These are phyloP conservation scores for Chalaropsis ovoidea DNA, from an alignment of 2,329 filamentous ascomycete genomes.

Conservation along the genomic window DNA sequence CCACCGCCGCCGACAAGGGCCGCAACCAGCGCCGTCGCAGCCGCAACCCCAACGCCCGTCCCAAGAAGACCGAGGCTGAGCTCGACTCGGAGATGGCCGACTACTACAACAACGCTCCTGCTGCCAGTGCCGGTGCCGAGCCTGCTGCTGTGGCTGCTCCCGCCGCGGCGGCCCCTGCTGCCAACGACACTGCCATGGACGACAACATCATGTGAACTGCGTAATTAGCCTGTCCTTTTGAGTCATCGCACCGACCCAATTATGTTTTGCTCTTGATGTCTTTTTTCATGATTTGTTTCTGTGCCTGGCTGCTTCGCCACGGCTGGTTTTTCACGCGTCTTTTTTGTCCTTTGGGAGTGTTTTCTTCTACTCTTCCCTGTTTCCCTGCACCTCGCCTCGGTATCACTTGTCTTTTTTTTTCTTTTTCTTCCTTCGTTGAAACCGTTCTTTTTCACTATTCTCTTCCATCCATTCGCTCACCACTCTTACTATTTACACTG, in stretches of 20 bases:
- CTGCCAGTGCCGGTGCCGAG: constrained; percentile 38
- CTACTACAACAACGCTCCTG: constrained; percentile 58
- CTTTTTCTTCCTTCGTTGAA: constrained; percentile 10
- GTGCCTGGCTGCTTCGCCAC: constrained; percentile 17
- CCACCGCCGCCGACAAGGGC: constrained; percentile 35
- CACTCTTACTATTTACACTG: constrained; percentile 6
- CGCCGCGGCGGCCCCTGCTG: constrained; percentile 39
- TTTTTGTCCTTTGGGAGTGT: constrained; percentile 3
- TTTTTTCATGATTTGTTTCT: constrained; percentile 20
- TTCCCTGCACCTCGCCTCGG: background rate
- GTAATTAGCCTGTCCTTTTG: background rate
- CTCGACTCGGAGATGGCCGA: constrained; percentile 96
- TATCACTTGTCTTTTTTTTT: constrained; percentile 16
- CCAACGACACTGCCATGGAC: constrained; percentile 54
- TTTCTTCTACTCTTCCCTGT: constrained; percentile 5
- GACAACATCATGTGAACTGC: constrained; percentile 32
- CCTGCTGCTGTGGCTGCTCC: constrained; percentile 40
- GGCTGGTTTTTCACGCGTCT: constrained; percentile 2
- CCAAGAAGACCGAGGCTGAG: constrained; percentile 88
- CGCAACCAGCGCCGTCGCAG: constrained; percentile 37
- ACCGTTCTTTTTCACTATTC: constrained; percentile 3
- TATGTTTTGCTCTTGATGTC: background rate
- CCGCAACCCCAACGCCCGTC: constrained; percentile 53
- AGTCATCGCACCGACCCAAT: background rate
- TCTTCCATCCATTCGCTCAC: constrained; percentile 2